These are phyloP conservation scores for Trichosporon inkin DNA, from an alignment of 1,284 basidiomycete genomes.

Conservation along the genomic window DNA sequence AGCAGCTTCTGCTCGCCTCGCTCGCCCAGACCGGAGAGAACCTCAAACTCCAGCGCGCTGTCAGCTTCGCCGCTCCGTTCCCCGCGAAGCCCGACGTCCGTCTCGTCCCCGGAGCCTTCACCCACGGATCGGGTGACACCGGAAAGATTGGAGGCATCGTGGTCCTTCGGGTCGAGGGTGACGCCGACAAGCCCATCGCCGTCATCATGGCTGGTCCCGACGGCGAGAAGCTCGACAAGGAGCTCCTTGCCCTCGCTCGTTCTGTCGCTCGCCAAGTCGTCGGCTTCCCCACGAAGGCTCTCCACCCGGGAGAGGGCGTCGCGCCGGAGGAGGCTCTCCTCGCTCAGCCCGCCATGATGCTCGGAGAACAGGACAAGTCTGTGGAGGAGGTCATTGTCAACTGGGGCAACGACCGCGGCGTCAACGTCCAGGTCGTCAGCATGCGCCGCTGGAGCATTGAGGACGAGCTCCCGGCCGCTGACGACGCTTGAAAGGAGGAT, in stretches of 20 bases:
- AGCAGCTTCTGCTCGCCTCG: slow-evolving; percentile 68
- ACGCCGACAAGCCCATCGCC: slow-evolving; percentile 39
- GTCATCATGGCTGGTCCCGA: slow-evolving; percentile 40
- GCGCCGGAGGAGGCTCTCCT: slow-evolving; percentile 62
- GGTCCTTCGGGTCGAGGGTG: slow-evolving; percentile 57
- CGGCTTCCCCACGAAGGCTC: slow-evolving; percentile 70
- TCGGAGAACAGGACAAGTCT: slow-evolving; percentile 53
- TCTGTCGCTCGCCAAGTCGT: slow-evolving; percentile 78
- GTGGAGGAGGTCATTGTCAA: slow-evolving; percentile 62
- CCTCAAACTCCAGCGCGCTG: slow-evolving; percentile 70
- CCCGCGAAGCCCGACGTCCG: slow-evolving; percentile 53
- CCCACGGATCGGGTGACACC: slow-evolving; percentile 63
- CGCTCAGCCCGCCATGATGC: slow-evolving; percentile 76
- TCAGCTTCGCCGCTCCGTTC: slow-evolving; percentile 63
- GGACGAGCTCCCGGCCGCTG: slow-evolving; percentile 23
- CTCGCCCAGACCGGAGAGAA: slow-evolving; percentile 88
- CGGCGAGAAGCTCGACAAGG: slow-evolving; percentile 51
- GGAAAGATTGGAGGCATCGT: slow-evolving; percentile 70
- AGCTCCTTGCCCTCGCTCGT: slow-evolving; percentile 66
- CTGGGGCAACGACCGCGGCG: slow-evolving; percentile 63
- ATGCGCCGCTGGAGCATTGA: slow-evolving; percentile 47
- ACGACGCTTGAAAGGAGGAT: neutral
- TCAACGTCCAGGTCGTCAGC: slow-evolving; percentile 40
- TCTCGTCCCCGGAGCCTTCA: slow-evolving; percentile 69
- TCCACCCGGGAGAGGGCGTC: slow-evolving; percentile 49